These are phyloP conservation scores for Luffa aegyptiaca DNA, from an alignment of 306 rosid species.

Conservation along the genomic window DNA sequence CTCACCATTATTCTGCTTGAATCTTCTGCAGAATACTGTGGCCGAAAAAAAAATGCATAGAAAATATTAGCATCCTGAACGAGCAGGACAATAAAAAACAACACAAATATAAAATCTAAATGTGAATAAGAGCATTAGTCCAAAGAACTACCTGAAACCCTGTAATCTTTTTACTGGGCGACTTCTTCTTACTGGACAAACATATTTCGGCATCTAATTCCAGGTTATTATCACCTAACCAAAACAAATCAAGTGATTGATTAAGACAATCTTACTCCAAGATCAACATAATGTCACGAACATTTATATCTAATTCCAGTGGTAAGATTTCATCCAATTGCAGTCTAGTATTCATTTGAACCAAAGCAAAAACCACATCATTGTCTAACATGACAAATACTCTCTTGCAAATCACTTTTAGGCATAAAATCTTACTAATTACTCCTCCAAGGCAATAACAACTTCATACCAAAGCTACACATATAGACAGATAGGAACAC, in stretches of 20 bases:
- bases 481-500: not conserved
- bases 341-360: not conserved
- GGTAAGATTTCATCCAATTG: not conserved
- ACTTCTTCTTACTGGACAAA: slow-evolving; percentile 64
- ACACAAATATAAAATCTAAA: not conserved
- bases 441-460: not conserved
- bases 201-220: slow-evolving; percentile 50
- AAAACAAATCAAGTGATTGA: slow-evolving; percentile 1
- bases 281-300: not conserved
- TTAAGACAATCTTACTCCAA: not conserved
- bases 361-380: not conserved
- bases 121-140: not conserved
- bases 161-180: slow-evolving; percentile 64
- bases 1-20: slow-evolving; percentile 14
- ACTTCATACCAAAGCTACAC: not conserved
- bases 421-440: not conserved
- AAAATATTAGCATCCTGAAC: not conserved
- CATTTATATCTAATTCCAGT: not conserved
- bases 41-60: not conserved
- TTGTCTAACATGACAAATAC: not conserved
- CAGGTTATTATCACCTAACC: slow-evolving; percentile 55
- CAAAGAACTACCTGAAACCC: slow-evolving; percentile 49
- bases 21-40: slow-evolving; percentile 14
- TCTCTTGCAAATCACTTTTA: not conserved
- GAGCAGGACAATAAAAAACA: not conserved